Evolutionary conservation across 2,329 filamentous ascomycete genomes (phyloP).

Genomic region (Parastagonospora avenae): DNA sequence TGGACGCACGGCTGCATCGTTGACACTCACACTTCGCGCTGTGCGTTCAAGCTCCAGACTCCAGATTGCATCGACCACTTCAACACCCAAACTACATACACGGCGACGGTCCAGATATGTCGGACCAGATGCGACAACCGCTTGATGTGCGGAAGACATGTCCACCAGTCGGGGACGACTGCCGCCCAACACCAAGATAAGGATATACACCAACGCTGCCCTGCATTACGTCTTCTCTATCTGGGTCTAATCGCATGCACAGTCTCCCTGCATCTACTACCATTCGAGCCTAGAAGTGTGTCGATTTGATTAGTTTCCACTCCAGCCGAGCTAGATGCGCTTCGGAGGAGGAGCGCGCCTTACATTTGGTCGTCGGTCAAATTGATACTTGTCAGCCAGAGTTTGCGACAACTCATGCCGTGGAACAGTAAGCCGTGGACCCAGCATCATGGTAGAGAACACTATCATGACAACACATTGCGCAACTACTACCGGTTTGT

Average conservation of each 20-base stretch:
- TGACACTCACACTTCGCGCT: no score
- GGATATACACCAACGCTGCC: not conserved
- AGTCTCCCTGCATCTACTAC: constrained; percentile 1
- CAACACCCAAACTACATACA: no score
- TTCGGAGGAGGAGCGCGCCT: no score
- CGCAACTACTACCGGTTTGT: constrained; percentile 2
- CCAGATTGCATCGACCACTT: no score
- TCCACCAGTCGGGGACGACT: not conserved
- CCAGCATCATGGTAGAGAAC: constrained; percentile 15
- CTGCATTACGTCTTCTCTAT: constrained; percentile 4
- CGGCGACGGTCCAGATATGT: no score
- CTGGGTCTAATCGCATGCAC: not conserved
- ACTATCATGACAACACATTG: constrained; percentile 15
- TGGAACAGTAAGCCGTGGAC: constrained; percentile 1
- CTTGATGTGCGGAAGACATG: no score
- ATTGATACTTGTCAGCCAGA: constrained; percentile 2
- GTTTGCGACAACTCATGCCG: constrained; percentile 1
- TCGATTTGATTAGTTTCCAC: not conserved
- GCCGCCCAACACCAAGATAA: not conserved
- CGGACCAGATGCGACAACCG: no score
- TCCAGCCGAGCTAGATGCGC: not conserved
- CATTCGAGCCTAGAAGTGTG: not conserved
- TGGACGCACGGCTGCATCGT: no score
- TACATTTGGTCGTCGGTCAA: constrained; percentile 1
- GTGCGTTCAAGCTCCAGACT: no score